Conservation (phyloP, 208 protist genomes). For the Trichomonas gallinae region DNA sequence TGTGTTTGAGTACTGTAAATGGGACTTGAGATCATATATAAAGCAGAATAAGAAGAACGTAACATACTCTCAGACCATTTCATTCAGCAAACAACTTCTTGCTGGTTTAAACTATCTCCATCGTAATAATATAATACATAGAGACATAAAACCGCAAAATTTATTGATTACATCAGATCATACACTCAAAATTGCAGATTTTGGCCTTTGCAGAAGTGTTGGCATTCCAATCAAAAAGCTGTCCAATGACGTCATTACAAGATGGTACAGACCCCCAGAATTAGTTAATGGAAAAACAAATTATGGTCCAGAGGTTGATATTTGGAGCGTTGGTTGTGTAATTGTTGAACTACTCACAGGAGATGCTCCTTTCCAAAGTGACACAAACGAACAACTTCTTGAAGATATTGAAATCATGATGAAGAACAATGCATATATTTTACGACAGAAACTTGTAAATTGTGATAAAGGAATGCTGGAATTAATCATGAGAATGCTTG, state of each 20-base stretch:
- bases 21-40: neutral
- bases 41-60: neutral
- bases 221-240: constrained; percentile 62
- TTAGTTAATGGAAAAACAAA: neutral
- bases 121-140: constrained; percentile 13
- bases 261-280: neutral
- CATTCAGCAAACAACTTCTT: neutral
- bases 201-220: constrained; percentile 18
- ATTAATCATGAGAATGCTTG: neutral
- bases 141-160: constrained; percentile 30
- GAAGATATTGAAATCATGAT: neutral
- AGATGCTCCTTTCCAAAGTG: neutral
- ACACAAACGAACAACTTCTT: neutral
- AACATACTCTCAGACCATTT: neutral
- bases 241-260: constrained; percentile 56
- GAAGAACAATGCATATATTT: neutral
- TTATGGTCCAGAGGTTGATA: neutral
- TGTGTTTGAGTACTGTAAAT: neutral
- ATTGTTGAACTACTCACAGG: neutral
- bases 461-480: neutral
- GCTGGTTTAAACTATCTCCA: neutral
- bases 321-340: neutral
- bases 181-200: constrained; percentile 25
- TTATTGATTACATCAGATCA: constrained; percentile 23
- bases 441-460: neutral